These are phyloP conservation scores for Cornus kousa DNA, from an alignment of 148 eudicot genomes.

Conservation along the genomic window DNA sequence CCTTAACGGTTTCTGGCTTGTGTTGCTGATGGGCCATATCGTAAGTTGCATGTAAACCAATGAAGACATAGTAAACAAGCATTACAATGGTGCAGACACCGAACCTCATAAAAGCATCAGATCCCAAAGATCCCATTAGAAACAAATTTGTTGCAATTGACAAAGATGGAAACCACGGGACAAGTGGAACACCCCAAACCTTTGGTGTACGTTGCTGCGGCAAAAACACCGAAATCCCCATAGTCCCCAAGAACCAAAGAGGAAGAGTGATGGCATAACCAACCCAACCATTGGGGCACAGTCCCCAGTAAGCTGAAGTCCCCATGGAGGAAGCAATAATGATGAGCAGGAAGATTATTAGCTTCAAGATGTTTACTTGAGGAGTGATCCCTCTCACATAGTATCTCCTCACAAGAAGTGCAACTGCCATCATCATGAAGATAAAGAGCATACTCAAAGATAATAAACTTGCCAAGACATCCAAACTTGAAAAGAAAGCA, in stretches of 20 bases:
- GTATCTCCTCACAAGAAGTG: constrained; percentile 63
- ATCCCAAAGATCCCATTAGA: constrained; percentile 64
- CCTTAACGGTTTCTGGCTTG: constrained; percentile 7
- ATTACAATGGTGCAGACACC: constrained; percentile 33
- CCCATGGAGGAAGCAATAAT: constrained; percentile 54
- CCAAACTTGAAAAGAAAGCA: constrained; percentile 68
- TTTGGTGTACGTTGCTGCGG: constrained; percentile 52
- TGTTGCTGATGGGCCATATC: constrained; percentile 35
- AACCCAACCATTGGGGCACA: constrained; percentile 37
- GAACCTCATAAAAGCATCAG: constrained; percentile 37
- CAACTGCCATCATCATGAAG: constrained; percentile 68
- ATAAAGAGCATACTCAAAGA: constrained; percentile 73
- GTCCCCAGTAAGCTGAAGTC: constrained; percentile 54
- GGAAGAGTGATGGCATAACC: constrained; percentile 47
- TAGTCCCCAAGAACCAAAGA: constrained; percentile 52
- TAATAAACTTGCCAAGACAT: constrained; percentile 38
- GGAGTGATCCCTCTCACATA: constrained; percentile 49
- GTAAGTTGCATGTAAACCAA: constrained; percentile 50
- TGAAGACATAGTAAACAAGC: constrained; percentile 43
- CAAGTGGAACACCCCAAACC: constrained; percentile 75
- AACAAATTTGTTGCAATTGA: constrained; percentile 57
- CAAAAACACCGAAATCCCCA: constrained; percentile 40
- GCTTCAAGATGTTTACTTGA: constrained; percentile 22
- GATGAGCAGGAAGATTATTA: constrained; percentile 30
- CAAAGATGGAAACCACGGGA: constrained; percentile 76